Conservation (phyloP, 306 rosid species). For the Casuarina cunninghamiana region DNA sequence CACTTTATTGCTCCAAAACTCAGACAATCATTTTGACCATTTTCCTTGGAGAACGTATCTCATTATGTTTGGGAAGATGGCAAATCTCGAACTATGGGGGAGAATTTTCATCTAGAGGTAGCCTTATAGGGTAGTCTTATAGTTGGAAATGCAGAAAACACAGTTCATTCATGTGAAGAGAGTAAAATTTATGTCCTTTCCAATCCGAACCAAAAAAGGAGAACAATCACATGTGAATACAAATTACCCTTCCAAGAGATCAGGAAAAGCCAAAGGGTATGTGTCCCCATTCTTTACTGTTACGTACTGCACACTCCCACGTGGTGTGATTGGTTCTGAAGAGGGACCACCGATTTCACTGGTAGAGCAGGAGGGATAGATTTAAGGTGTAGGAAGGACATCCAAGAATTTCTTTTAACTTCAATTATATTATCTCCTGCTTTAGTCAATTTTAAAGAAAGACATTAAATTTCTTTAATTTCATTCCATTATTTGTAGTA, state of each 20-base stretch:
- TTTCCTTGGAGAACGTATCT: no score
- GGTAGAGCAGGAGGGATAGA: neutral
- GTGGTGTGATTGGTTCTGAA: neutral
- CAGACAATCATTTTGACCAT: no score
- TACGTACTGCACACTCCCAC: neutral
- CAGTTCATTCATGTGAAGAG: neutral
- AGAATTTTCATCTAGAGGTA: neutral
- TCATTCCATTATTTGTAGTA: no score
- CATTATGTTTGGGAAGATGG: neutral
- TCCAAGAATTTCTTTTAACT: no score
- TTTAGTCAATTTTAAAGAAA: no score
- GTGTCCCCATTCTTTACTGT: neutral
- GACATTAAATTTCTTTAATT: no score
- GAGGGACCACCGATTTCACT: slow-evolving; percentile 23
- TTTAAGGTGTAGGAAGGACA: no score
- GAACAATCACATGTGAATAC: neutral
- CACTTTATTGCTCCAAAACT: no score
- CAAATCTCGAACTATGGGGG: neutral
- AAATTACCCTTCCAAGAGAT: neutral
- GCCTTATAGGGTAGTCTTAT: neutral
- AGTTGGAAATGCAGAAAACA: neutral
- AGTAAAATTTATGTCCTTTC: neutral
- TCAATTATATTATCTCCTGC: no score
- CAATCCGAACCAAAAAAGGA: neutral
- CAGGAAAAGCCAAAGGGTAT: neutral